Conservation (phyloP, 495 filamentous ascomycete species). For the Hyaloscypha variabilis region DNA sequence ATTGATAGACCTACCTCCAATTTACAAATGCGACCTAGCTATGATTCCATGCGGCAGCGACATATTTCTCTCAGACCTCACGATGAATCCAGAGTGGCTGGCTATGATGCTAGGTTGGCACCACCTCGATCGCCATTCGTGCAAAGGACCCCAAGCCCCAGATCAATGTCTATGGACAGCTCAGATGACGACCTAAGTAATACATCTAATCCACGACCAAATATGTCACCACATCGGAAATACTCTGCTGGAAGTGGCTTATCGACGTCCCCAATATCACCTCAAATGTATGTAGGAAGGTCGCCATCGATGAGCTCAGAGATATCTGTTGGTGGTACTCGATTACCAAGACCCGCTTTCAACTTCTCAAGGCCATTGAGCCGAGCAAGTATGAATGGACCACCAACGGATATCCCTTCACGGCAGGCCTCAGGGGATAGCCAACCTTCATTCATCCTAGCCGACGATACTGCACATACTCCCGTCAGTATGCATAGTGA, state of each 20-base stretch:
- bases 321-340: conserved; percentile 55
- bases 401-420: conserved; percentile 39
- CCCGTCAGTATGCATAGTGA: conserved; percentile 67
- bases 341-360: conserved; percentile 72
- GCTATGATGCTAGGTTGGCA: conserved; percentile 40
- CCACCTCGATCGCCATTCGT: conserved; percentile 61
- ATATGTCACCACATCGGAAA: conserved; percentile 45
- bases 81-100: conserved; percentile 20
- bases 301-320: conserved; percentile 87
- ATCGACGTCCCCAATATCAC: conserved; percentile 66
- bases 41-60: conserved; percentile 25
- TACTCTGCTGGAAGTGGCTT: conserved; percentile 69
- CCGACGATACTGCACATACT: conserved; percentile 62
- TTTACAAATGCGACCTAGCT: conserved; percentile 19
- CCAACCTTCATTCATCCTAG: conserved; percentile 59
- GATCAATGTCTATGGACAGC: conserved; percentile 59
- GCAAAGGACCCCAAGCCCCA: conserved; percentile 57
- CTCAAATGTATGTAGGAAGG: conserved; percentile 53
- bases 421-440: conserved; percentile 64
- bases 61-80: conserved; percentile 9
- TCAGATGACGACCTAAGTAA: conserved; percentile 53
- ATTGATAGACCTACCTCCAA: conserved; percentile 11
- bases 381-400: conserved; percentile 69
- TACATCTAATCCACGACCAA: not conserved
- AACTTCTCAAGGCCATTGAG: conserved; percentile 95